Conservation (phyloP, 495 filamentous ascomycete genomes). For the Xylaria acuta region DNA sequence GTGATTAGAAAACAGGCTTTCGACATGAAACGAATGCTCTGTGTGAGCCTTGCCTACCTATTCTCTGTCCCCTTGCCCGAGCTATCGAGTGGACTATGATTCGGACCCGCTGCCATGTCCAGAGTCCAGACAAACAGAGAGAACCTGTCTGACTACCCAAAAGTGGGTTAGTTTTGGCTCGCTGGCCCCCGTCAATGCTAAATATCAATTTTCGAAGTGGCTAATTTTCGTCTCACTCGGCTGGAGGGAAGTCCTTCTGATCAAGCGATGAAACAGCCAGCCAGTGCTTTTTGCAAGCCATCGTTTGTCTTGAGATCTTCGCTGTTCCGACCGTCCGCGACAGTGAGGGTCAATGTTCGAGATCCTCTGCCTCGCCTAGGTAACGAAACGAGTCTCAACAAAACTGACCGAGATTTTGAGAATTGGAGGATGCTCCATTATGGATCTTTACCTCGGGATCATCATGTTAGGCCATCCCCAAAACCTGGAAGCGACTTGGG, state of each 20-base stretch:
- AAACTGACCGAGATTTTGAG: background rate
- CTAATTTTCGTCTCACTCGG: background rate
- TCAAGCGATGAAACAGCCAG: background rate
- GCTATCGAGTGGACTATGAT: background rate
- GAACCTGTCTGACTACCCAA: background rate
- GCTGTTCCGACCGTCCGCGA: background rate
- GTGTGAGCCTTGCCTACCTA: background rate
- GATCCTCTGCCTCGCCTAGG: background rate
- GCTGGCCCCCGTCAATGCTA: background rate
- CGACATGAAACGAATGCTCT: background rate
- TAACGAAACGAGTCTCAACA: background rate
- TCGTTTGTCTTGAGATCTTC: slow-evolving; percentile 11
- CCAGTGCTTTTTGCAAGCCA: background rate
- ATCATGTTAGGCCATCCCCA: background rate
- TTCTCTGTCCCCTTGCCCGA: background rate
- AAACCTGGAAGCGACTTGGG: too few species aligned
- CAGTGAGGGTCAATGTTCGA: background rate
- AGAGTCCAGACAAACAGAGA: background rate
- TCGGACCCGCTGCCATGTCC: background rate
- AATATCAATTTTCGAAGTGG: background rate
- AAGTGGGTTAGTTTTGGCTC: background rate
- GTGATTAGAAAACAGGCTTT: background rate
- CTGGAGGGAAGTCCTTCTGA: background rate
- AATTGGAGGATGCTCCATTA: background rate
- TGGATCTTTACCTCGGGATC: background rate